phyloP scores from a whole-genome alignment of 768 basidiomycete species.

The Harrya chromipes region DNA sequence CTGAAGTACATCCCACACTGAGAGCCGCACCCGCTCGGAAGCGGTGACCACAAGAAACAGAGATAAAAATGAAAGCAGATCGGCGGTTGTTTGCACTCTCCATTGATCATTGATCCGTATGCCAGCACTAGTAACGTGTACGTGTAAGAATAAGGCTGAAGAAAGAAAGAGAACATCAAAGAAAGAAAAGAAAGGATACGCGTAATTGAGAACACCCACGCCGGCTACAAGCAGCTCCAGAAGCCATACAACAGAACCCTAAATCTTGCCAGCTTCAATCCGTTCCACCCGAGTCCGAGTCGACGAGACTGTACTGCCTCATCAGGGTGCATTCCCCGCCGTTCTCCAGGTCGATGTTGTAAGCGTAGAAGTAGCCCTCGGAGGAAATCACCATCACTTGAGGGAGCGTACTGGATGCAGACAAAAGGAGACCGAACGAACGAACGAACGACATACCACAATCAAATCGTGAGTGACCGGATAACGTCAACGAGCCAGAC shows the following conservation, averaged over 20 bases:
- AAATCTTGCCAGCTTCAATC: conserved; percentile 21
- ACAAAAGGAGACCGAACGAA: neutral
- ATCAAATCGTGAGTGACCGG: neutral
- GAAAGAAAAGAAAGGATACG: neutral
- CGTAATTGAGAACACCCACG: conserved; percentile 1
- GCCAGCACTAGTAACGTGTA: neutral
- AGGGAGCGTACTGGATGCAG: conserved; percentile 68
- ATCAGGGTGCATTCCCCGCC: conserved; percentile 94
- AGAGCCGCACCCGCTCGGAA: too few species aligned
- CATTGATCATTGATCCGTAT: too few species aligned
- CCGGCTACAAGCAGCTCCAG: neutral
- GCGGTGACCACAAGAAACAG: too few species aligned
- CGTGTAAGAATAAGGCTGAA: neutral
- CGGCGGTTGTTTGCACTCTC: too few species aligned
- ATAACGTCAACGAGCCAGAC: neutral
- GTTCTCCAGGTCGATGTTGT: conserved; percentile 92
- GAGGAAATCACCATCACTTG: conserved; percentile 97
- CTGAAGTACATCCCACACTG: too few species aligned
- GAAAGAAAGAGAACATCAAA: neutral
- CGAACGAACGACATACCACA: neutral
- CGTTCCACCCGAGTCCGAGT: conserved; percentile 25
- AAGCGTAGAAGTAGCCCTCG: conserved; percentile 94
- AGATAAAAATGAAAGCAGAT: too few species aligned
- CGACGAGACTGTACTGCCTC: conserved; percentile 76
- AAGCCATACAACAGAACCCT: neutral